These are phyloP conservation scores for Caloboletus firmus DNA, from an alignment of 1,284 basidiomycete genomes.

Conservation along the genomic window DNA sequence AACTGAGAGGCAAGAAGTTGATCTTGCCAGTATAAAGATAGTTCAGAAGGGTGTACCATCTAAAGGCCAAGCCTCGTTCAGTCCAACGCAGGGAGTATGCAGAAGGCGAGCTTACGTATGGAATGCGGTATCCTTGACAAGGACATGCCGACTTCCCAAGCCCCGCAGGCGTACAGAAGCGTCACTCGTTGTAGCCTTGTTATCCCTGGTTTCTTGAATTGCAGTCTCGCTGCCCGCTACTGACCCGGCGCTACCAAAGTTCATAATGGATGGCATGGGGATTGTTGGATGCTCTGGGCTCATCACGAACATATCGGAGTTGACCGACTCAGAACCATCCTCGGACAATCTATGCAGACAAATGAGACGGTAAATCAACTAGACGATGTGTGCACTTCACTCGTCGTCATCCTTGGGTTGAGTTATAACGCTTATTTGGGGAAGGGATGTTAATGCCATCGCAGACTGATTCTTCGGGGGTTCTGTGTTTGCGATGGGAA, in stretches of 20 bases:
- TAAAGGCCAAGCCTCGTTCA: neutral
- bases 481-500: neutral
- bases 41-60: slow-evolving; percentile 30
- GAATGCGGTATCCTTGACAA: slow-evolving; percentile 35
- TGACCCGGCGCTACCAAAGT: neutral
- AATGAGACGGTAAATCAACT: neutral
- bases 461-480: neutral
- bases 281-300: slow-evolving; percentile 12
- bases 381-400: neutral
- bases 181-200: neutral
- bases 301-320: slow-evolving; percentile 28
- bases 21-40: slow-evolving; percentile 31
- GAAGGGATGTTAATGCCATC: neutral
- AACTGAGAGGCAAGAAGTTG: slow-evolving; percentile 29
- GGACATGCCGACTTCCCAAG: slow-evolving; percentile 22
- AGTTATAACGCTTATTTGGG: neutral
- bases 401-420: slow-evolving; percentile 10
- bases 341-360: slow-evolving; percentile 10
- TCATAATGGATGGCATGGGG: neutral
- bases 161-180: slow-evolving; percentile 6
- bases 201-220: neutral
- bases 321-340: slow-evolving; percentile 15
- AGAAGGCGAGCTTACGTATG: slow-evolving; percentile 18
- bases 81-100: fast-evolving
- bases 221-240: slow-evolving; percentile 5